A percentile compares a stretch with the other conserved stretches of the same genome.
These are phyloP conservation scores for Oligophagozyma castellii DNA, from an alignment of 1,139 yeast genomes.

Conservation along the genomic window DNA sequence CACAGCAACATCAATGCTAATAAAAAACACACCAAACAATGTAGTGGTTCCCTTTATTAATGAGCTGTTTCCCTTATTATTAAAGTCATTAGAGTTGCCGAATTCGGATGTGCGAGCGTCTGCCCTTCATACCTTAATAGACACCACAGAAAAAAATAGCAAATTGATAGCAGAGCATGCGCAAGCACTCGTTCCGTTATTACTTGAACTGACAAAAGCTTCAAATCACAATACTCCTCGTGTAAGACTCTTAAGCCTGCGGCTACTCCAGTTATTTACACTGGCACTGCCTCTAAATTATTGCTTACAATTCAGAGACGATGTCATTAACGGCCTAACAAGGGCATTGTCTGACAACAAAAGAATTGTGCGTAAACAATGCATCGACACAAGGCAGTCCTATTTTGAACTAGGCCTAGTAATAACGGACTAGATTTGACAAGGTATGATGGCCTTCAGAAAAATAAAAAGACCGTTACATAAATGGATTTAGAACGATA, in stretches of 20 bases:
- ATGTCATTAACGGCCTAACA: slow-evolving; percentile 36
- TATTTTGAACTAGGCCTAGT: slow-evolving; percentile 40
- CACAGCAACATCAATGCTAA: slow-evolving; percentile 50
- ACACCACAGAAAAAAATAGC: slow-evolving; percentile 42
- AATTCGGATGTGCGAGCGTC: slow-evolving; percentile 42
- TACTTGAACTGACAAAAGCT: slow-evolving; percentile 31
- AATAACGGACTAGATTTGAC: slow-evolving; percentile 13
- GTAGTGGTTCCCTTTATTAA: slow-evolving; percentile 50
- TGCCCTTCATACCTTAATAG: slow-evolving; percentile 39
- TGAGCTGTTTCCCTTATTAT: slow-evolving; percentile 53
- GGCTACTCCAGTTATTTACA: slow-evolving; percentile 40
- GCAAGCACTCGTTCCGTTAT: slow-evolving; percentile 40
- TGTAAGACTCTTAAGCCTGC: slow-evolving; percentile 45
- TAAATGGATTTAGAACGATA: too few species aligned
- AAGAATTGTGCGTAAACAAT: slow-evolving; percentile 60
- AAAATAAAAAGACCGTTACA: too few species aligned
- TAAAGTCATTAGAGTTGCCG: slow-evolving; percentile 46
- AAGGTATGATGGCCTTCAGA: too few species aligned
- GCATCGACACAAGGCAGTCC: slow-evolving; percentile 67
- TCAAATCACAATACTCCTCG: slow-evolving; percentile 24
- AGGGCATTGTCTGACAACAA: slow-evolving; percentile 57
- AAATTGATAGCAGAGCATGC: slow-evolving; percentile 40
- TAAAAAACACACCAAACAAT: slow-evolving; percentile 49
- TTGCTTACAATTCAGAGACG: slow-evolving; percentile 39
- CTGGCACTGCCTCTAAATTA: slow-evolving; percentile 27